A percentile compares a stretch with the other conserved stretches of the same genome.
These are phyloP conservation scores for Rhizophora apiculata DNA, from an alignment of 345 rosid genomes.

Conservation along the genomic window DNA sequence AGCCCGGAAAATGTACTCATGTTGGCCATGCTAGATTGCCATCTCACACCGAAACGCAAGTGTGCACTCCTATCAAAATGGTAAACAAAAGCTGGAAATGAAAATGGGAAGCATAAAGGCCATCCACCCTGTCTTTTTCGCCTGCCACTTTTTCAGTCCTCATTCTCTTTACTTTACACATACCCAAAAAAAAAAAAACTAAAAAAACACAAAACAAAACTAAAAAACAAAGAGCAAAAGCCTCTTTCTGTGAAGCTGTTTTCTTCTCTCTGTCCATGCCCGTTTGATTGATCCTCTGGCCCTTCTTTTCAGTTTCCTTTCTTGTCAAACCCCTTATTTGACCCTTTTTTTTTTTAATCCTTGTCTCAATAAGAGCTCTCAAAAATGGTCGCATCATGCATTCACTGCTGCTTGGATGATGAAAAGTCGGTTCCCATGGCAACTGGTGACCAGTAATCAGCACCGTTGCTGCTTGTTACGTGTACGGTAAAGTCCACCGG, in stretches of 20 bases:
- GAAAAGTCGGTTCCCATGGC: conserved; percentile 35
- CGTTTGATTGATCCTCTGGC: not conserved
- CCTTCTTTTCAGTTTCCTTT: not conserved
- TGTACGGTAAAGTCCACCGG: conserved; percentile 60
- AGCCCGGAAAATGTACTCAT: conserved; percentile 12
- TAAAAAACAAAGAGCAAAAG: not conserved
- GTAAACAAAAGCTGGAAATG: too few relatives aligned
- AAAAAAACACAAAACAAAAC: too few relatives aligned
- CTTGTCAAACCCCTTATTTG: not conserved
- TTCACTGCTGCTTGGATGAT: conserved; percentile 8
- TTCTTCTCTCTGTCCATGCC: not conserved
- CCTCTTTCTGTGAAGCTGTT: not conserved
- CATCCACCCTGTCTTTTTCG: too few relatives aligned
- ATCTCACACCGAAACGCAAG: not conserved
- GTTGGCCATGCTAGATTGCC: conserved; percentile 16
- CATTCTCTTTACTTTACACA: not conserved
- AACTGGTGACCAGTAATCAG: conserved; percentile 88
- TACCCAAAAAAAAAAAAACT: too few relatives aligned
- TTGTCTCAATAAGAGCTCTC: not conserved
- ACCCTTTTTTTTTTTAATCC: not conserved
- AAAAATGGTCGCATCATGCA: not conserved
- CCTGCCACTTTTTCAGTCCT: not conserved
- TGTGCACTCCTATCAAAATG: too few relatives aligned
- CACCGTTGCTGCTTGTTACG: conserved; percentile 67
- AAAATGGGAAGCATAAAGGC: too few relatives aligned